Conservation (phyloP, 2,329 filamentous ascomycete genomes). For the Sphaerostilbella broomeana region DNA sequence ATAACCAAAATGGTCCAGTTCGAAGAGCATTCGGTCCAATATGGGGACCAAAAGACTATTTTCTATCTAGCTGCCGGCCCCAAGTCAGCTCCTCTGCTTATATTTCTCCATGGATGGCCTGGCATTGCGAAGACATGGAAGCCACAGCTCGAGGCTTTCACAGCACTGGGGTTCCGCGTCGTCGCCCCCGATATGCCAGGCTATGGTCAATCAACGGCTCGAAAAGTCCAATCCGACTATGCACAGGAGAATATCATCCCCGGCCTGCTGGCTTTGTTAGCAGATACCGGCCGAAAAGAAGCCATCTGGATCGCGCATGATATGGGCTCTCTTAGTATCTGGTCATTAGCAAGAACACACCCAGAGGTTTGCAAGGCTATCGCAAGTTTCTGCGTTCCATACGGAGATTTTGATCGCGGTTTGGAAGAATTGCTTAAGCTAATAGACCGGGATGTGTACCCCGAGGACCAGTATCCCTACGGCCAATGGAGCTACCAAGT, state of each 20-base stretch:
- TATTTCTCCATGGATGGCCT: conserved; percentile 32
- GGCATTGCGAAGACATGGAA: conserved; percentile 28
- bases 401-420: conserved; percentile 34
- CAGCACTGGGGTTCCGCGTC: conserved; percentile 25
- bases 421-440: conserved; percentile 27
- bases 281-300: conserved; percentile 23
- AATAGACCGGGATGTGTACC: conserved; percentile 39
- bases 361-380: conserved; percentile 22
- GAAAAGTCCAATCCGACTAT: conserved; percentile 20
- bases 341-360: conserved; percentile 23
- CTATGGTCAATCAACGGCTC: conserved; percentile 24
- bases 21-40: conserved; percentile 12
- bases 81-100: conserved; percentile 21
- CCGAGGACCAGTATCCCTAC: conserved; percentile 32
- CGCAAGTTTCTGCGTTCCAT: conserved; percentile 32
- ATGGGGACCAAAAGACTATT: conserved; percentile 22
- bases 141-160: conserved; percentile 20
- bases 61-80: conserved; percentile 26
- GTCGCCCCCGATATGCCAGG: conserved; percentile 28
- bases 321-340: conserved; percentile 29
- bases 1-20: conserved; percentile 1
- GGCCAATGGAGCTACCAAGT: conserved; percentile 27
- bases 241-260: conserved; percentile 21
- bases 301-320: conserved; percentile 42
- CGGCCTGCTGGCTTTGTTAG: conserved; percentile 25